Evolutionary conservation across 805 yeast species (phyloP).

Genomic region (Saccharomycopsis oosterbeekiorum): DNA sequence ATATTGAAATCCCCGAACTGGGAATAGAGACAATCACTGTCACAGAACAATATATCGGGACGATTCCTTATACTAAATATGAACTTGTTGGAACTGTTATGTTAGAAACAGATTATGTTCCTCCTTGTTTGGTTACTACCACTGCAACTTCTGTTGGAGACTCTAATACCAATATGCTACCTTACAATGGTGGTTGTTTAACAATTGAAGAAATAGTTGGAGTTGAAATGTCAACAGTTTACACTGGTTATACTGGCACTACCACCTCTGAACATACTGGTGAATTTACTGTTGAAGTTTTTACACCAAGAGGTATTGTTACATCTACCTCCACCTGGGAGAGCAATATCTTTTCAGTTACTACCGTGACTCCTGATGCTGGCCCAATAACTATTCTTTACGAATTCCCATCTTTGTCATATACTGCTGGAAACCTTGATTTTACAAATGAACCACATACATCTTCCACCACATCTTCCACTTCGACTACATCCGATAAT

Average conservation of each 20-base stretch:
- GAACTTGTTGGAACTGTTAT: not conserved
- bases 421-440: not conserved
- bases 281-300: not conserved
- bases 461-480: not conserved
- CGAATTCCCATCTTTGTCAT: not conserved
- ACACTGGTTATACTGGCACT: constrained; percentile 6
- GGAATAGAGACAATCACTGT: not conserved
- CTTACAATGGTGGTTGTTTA: not conserved
- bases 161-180: not conserved
- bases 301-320: not conserved
- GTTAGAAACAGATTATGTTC: not conserved
- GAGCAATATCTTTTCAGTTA: not conserved
- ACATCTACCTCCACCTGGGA: not conserved
- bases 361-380: not conserved
- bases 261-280: not conserved
- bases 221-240: not conserved
- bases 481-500: too few species aligned
- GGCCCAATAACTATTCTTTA: not conserved
- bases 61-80: not conserved
- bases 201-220: not conserved
- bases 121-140: not conserved
- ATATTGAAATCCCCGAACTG: not conserved
- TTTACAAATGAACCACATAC: not conserved
- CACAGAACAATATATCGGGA: not conserved
- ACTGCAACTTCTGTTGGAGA: constrained; percentile 3